Percentiles rank a stretch among this genome's conserved stretches.
Conservation (phyloP, 176 grass and related monocot genomes). For the Raddia distichophylla region DNA sequence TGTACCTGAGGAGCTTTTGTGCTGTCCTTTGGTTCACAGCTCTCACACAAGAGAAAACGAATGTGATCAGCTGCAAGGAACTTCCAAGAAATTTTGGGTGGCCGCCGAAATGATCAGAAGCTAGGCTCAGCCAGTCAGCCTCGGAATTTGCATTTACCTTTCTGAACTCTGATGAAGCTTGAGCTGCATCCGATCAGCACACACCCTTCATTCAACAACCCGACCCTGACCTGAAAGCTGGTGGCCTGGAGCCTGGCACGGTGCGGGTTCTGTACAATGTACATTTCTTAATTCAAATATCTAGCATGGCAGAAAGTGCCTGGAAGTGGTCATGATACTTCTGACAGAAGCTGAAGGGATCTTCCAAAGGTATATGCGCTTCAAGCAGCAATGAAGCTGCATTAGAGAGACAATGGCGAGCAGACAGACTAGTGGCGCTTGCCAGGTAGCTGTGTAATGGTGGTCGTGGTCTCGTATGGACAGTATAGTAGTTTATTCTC, state of each 20-base stretch:
- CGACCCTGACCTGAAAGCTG: neutral
- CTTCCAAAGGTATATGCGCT: neutral
- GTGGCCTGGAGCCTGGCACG: neutral
- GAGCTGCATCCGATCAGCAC: neutral
- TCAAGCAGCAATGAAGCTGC: neutral
- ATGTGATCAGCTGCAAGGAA: neutral
- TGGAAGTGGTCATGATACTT: constrained; percentile 16
- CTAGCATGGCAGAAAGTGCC: neutral
- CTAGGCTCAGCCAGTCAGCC: neutral
- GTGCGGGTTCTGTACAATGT: neutral
- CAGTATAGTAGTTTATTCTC: neutral
- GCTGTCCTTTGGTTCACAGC: neutral
- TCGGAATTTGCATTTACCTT: neutral
- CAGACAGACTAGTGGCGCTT: neutral
- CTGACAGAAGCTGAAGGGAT: neutral
- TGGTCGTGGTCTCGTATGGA: too few species aligned
- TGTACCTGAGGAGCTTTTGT: neutral
- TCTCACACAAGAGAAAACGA: neutral
- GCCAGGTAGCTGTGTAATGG: neutral
- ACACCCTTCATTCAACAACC: neutral
- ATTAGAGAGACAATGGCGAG: neutral
- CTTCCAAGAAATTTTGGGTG: neutral
- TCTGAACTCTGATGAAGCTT: neutral
- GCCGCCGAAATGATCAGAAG: neutral
- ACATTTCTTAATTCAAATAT: neutral